Base-by-base conservation (phyloP, 768 basidiomycete genomes). In the Tricholoma flavovirens region DNA sequence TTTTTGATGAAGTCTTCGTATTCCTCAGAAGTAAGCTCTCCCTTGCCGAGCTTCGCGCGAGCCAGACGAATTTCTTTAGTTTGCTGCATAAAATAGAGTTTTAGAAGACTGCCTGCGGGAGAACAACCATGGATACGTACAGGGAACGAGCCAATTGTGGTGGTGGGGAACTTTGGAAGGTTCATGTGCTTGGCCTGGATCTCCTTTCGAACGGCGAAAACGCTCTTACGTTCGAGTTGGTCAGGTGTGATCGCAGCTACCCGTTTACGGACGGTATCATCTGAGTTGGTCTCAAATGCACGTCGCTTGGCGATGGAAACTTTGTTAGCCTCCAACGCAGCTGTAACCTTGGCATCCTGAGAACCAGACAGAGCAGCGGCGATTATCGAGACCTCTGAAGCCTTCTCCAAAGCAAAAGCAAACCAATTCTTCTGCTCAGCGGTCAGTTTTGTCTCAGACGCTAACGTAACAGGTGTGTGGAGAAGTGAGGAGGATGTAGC, bases 1-100 rank as follows among this genome's bases (percentile, higher is more conserved):
- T 93, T 91, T 82, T 95, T 88, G 79, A 99, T 95, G 80, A 98
- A 98, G 62, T 91, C 83, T 62, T 98, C 94, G 75, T 99, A 99
- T 74, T 98, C 77, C 52, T 80, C 84, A 64, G 81, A 71, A 53
- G 89, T 87, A 68, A 99, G 77, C 70, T 97, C 93, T 60, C 86
- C 84, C 79, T 98, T 99, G 73, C 81, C 84, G 64, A 93, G 84
- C 78, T 92, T 98, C 62, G 95, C 88, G 79, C 97, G 96, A 67
- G 95, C 95, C 63, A 81, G 81, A 76, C 97, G 95, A 66, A 99
- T 99, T 75, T 98, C 95, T 76, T 96, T 98, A 68, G 97, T 99
- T 88, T 99, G 97, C 85, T 90, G 67, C 7, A 35, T 63, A 24
- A 36, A 56, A 54, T 60, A 35, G 53, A 60, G 63, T 32, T 60